Evolutionary conservation across 352 stramenopile species (phyloP).

Genomic region (Peronospora tabacina): DNA sequence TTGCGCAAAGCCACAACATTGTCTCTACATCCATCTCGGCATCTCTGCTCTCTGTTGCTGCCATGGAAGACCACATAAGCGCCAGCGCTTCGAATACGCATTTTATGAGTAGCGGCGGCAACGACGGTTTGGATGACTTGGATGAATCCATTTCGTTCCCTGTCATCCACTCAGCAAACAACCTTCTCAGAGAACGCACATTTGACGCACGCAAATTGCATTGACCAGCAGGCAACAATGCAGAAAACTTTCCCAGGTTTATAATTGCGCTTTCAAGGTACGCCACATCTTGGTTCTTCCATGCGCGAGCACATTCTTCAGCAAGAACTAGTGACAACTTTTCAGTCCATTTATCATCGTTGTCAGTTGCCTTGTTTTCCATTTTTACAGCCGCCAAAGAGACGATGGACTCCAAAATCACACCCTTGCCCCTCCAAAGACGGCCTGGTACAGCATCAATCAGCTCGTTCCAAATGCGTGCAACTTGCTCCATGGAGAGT

Average conservation of each 20-base stretch:
- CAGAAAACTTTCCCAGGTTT: slow-evolving; percentile 43
- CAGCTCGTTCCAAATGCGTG: slow-evolving; percentile 46
- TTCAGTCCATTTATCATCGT: slow-evolving; percentile 17
- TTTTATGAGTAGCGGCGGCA: slow-evolving; percentile 66
- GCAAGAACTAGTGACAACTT: slow-evolving; percentile 37
- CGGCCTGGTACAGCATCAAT: slow-evolving; percentile 49
- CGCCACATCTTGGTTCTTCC: slow-evolving; percentile 50
- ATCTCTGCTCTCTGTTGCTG: not conserved
- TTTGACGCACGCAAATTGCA: slow-evolving; percentile 30
- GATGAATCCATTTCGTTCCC: slow-evolving; percentile 7
- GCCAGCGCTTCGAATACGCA: slow-evolving; percentile 61
- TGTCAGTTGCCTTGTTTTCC: slow-evolving; percentile 1
- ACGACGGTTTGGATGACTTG: slow-evolving; percentile 3
- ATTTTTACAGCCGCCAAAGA: slow-evolving; percentile 33
- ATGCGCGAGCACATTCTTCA: slow-evolving; percentile 55
- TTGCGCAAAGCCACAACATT: slow-evolving; percentile 46
- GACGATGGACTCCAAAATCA: slow-evolving; percentile 64
- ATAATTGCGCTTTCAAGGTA: slow-evolving; percentile 65
- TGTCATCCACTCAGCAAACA: slow-evolving; percentile 36
- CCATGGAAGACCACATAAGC: slow-evolving; percentile 35
- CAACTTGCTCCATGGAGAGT: slow-evolving; percentile 36
- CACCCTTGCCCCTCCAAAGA: slow-evolving; percentile 70
- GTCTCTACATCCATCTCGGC: slow-evolving; percentile 19
- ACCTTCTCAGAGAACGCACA: slow-evolving; percentile 28
- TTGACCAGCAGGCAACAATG: slow-evolving; percentile 23